A percentile compares a stretch with the other conserved stretches of the same genome.
Evolutionary conservation across 1,139 yeast genomes (phyloP).

Genomic region (Candida tropicalis): DNA sequence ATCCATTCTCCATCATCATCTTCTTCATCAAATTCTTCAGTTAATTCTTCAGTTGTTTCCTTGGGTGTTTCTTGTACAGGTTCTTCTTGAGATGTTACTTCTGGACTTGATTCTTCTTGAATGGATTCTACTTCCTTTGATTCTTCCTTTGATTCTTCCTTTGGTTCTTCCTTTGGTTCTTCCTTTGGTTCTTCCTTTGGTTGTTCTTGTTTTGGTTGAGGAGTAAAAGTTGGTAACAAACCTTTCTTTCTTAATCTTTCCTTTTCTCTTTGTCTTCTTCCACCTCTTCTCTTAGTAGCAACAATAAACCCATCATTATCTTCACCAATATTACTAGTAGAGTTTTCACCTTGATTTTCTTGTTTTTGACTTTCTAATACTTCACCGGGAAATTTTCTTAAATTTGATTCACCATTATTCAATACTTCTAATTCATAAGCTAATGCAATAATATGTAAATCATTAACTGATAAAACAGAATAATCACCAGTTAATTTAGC

Average conservation of each 20-base stretch:
- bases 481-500: conserved; percentile 91
- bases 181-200: conserved; percentile 10
- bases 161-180: conserved; percentile 11
- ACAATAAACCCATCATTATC: conserved; percentile 16
- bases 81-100: conserved; percentile 13
- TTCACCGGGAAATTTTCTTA: conserved; percentile 77
- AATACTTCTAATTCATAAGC: conserved; percentile 86
- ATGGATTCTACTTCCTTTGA: neutral
- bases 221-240: conserved; percentile 6
- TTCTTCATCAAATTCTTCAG: conserved; percentile 54
- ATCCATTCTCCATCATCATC: conserved; percentile 96
- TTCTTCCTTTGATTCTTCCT: conserved; percentile 12
- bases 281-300: conserved; percentile 56
- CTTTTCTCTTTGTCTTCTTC: conserved; percentile 62
- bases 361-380: conserved; percentile 18
- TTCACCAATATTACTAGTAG: conserved; percentile 11
- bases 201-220: conserved; percentile 17
- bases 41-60: conserved; percentile 16
- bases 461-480: conserved; percentile 84
- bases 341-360: conserved; percentile 10
- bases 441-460: conserved; percentile 88
- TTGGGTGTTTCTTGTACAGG: conserved; percentile 11
- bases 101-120: conserved; percentile 9
- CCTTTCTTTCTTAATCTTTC: conserved; percentile 28
- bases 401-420: conserved; percentile 60